Conservation (phyloP, 176 grass and related monocot species). For the Aegilops speltoides region DNA sequence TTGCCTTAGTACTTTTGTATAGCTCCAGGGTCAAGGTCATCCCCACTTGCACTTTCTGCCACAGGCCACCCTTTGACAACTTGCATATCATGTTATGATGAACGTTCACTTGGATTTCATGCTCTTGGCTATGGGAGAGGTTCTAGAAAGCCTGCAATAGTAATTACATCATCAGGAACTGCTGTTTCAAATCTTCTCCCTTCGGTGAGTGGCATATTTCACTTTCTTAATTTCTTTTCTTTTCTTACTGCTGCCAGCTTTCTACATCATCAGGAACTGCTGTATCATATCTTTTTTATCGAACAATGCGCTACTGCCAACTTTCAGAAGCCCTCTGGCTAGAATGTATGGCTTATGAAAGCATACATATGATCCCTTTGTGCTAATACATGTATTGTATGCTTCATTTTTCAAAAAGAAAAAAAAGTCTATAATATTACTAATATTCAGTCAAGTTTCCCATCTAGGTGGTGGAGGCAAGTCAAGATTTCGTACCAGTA, state of each 20-base stretch:
- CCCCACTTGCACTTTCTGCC: conserved; percentile 87
- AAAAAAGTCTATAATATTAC: conserved; percentile 12
- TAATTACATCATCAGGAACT: conserved; percentile 98
- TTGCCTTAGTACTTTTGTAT: conserved; percentile 92
- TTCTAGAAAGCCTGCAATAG: conserved; percentile 64
- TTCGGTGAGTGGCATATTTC: conserved; percentile 57
- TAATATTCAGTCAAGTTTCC: conserved; percentile 31
- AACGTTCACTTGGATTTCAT: conserved; percentile 97
- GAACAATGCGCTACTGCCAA: background rate
- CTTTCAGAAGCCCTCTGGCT: conserved; percentile 13
- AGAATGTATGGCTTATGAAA: conserved; percentile 13
- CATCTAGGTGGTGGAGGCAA: conserved; percentile 88
- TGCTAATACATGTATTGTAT: background rate
- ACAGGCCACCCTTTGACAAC: conserved; percentile 69
- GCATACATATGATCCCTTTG: conserved; percentile 13
- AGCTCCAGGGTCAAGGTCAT: conserved; percentile 96
- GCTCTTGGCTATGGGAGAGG: conserved; percentile 91
- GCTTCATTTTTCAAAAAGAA: background rate
- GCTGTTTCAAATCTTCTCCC: conserved; percentile 98
- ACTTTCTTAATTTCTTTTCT: conserved; percentile 19
- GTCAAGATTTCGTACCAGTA: conserved; percentile 83
- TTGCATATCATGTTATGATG: conserved; percentile 97
- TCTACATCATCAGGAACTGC: background rate
- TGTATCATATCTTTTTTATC: background rate
- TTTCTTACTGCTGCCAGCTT: background rate